Base-by-base conservation (phyloP, 768 basidiomycete species). In the Russula compacta region DNA sequence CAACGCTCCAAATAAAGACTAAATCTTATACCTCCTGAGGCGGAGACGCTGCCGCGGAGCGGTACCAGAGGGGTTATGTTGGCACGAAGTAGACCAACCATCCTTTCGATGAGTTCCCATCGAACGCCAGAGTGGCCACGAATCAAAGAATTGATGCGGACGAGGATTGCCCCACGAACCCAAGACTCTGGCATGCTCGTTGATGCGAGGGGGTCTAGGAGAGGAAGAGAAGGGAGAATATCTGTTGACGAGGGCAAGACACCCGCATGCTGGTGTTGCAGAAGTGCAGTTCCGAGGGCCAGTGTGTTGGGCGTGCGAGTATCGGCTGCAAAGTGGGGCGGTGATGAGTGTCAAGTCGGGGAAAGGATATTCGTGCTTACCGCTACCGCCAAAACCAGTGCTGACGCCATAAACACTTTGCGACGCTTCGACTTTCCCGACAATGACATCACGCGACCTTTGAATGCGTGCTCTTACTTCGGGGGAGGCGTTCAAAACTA, bases 101-200 rank as follows among this genome's bases (percentile, higher is more conserved):
- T 91, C 68, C 84, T 84, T 71, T 89, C 79, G 60, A 94, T 81
- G 53, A 94, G 81, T 62, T 86, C 83, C 81, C 85, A 85, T 40
- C 91, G 81, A 12, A 95, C 83, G 38, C 88, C 92, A 21, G 89
- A 92, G 73, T 94, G 92, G 0, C 91, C 92, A 6, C 92, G 85
- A 56, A 92, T 84, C 46, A 95, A 82, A 4, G 89, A 92, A 73
- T 94, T 95, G 79, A 90, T 86, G 66, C 92, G 88, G 67, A 95
- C 79, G 10, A 92, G 73, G 68, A 94, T 91, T 1, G 92, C 89
- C 12, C 87, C 92, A 56, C 92, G 85, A 36, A 92, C 90, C 88
- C 92, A 92, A 2, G 88, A 76, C 61, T 89, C 85, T 4, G 92
- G 91, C 89, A 94, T 92, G 61, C 80, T 83, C 35, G 81, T 80